phyloP scores from a whole-genome alignment of 371 early-diverging fungal genomes.

The Zychaea mexicana region DNA sequence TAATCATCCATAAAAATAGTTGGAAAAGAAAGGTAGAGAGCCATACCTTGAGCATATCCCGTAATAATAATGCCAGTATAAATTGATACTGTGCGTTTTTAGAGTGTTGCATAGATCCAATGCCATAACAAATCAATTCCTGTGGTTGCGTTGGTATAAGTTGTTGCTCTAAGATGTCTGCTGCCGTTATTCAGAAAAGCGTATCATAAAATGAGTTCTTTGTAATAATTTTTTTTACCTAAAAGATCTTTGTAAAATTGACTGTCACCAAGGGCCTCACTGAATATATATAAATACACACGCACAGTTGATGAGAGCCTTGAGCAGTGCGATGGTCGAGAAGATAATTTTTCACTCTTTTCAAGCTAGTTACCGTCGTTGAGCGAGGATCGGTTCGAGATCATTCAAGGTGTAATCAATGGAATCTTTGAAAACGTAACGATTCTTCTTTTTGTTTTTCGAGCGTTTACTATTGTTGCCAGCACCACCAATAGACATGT shows the following conservation, averaged over 20 bases:
- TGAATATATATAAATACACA: slow-evolving; percentile 1
- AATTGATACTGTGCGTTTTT: slow-evolving; percentile 64
- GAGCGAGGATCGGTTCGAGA: slow-evolving; percentile 21
- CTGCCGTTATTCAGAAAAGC: not conserved
- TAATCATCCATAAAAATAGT: not conserved
- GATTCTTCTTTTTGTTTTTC: slow-evolving; percentile 7
- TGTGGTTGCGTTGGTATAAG: slow-evolving; percentile 18
- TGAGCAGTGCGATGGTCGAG: too few relatives aligned
- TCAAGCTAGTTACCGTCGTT: slow-evolving; percentile 26
- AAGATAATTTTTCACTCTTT: not conserved
- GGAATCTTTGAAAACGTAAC: slow-evolving; percentile 19
- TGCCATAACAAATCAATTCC: slow-evolving; percentile 67
- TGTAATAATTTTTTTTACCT: slow-evolving; percentile 12
- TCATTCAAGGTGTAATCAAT: slow-evolving; percentile 37
- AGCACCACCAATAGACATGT: slow-evolving; percentile 1
- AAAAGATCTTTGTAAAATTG: slow-evolving; percentile 38
- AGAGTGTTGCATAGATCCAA: slow-evolving; percentile 62
- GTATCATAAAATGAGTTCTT: not conserved
- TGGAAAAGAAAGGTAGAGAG: not conserved
- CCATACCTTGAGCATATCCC: slow-evolving; percentile 53
- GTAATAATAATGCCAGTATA: slow-evolving; percentile 48
- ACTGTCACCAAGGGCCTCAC: slow-evolving; percentile 29
- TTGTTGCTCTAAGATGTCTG: slow-evolving; percentile 28
- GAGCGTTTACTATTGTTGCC: not conserved
- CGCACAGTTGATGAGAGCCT: not conserved